phyloP scores from a whole-genome alignment of 768 basidiomycete species.

The Mycena metata region DNA sequence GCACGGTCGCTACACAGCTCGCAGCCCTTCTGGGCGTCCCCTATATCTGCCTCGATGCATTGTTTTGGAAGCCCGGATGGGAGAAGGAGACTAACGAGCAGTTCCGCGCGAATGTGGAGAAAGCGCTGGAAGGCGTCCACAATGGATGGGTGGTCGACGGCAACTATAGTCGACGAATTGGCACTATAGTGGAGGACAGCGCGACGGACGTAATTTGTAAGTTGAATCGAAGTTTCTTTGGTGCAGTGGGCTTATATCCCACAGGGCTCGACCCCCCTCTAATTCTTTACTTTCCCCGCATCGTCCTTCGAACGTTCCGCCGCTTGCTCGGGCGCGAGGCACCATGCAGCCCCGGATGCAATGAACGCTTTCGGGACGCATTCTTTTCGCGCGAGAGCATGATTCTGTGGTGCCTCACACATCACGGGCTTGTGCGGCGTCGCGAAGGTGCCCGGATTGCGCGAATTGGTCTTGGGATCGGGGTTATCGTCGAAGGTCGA shows the following conservation, averaged over 20 bases:
- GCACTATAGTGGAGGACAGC: slow-evolving; percentile 50
- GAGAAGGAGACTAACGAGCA: slow-evolving; percentile 37
- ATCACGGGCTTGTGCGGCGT: slow-evolving; percentile 52
- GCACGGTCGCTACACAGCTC: slow-evolving; percentile 54
- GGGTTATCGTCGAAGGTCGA: slow-evolving; percentile 40
- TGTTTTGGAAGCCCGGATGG: slow-evolving; percentile 56
- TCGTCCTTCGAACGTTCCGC: slow-evolving; percentile 64
- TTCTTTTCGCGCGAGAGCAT: slow-evolving; percentile 66
- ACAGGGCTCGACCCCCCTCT: slow-evolving; percentile 79
- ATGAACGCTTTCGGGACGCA: slow-evolving; percentile 53
- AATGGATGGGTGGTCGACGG: slow-evolving; percentile 71
- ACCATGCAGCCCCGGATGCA: slow-evolving; percentile 65
- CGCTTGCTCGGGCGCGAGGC: slow-evolving; percentile 53
- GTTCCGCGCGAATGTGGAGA: slow-evolving; percentile 41
- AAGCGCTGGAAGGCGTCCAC: slow-evolving; percentile 44
- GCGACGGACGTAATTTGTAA: slow-evolving; percentile 70
- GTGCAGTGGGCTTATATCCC: neutral
- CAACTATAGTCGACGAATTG: slow-evolving; percentile 50
- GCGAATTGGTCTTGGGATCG: slow-evolving; percentile 52
- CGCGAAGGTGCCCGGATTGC: slow-evolving; percentile 46
- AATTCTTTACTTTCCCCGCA: slow-evolving; percentile 70
- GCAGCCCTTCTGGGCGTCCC: slow-evolving; percentile 51
- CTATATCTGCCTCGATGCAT: slow-evolving; percentile 50
- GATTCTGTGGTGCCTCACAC: slow-evolving; percentile 62
- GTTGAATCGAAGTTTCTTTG: neutral